These are phyloP conservation scores for Gryganskiella cystojenkinii DNA, from an alignment of 192 early-diverging fungal genomes.

Conservation along the genomic window DNA sequence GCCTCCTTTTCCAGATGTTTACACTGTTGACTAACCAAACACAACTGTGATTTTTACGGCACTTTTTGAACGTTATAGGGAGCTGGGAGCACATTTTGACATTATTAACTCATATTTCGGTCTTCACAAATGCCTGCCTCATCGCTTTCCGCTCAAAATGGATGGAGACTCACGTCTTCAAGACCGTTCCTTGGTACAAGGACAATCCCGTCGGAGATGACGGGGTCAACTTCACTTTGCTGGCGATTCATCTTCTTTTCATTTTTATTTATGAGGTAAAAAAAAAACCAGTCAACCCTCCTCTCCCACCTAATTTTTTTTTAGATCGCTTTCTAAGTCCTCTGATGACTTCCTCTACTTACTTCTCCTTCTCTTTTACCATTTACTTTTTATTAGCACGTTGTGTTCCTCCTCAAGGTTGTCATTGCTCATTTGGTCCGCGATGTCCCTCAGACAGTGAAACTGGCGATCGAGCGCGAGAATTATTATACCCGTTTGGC, in stretches of 20 bases:
- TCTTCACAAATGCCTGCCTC: slow-evolving; percentile 52
- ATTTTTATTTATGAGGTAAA: slow-evolving; percentile 57
- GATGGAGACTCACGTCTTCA: slow-evolving; percentile 35
- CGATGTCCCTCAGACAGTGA: slow-evolving; percentile 46
- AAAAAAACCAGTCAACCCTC: background rate
- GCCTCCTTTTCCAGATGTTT: too few species aligned
- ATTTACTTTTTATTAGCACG: slow-evolving; percentile 23
- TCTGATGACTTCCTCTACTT: background rate
- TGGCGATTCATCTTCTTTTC: slow-evolving; percentile 44
- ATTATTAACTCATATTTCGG: slow-evolving; percentile 48
- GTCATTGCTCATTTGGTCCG: slow-evolving; percentile 43
- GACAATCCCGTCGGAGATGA: background rate
- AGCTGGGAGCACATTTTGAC: slow-evolving; percentile 53
- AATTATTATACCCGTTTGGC: slow-evolving; percentile 38
- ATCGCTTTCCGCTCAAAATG: slow-evolving; percentile 57
- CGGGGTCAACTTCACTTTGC: slow-evolving; percentile 1
- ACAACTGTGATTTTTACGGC: background rate
- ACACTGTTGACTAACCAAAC: background rate
- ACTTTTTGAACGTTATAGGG: too few species aligned
- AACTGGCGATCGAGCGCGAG: slow-evolving; percentile 54
- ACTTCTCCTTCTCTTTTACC: background rate
- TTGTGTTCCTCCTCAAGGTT: slow-evolving; percentile 51
- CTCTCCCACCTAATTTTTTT: background rate
- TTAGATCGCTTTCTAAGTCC: background rate
- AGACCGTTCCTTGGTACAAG: background rate